phyloP scores from a whole-genome alignment of 495 filamentous ascomycete genomes.

The Amphirosellinia nigrospora region DNA sequence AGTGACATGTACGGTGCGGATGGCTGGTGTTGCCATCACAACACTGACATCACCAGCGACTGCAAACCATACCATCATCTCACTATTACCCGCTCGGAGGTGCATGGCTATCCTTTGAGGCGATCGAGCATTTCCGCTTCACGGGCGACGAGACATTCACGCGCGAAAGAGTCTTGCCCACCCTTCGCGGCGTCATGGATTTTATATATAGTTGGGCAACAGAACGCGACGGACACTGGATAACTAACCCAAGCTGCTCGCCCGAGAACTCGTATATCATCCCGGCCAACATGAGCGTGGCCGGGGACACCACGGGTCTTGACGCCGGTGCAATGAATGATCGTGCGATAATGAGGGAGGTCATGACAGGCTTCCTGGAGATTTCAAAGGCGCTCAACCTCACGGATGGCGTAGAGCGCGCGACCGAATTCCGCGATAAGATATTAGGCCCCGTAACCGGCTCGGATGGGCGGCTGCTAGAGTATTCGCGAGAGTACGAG shows the following conservation, averaged over 20 bases:
- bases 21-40: slow-evolving; percentile 56
- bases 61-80: slow-evolving; percentile 52
- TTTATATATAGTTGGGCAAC: slow-evolving; percentile 8
- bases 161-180: slow-evolving; percentile 38
- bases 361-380: background rate
- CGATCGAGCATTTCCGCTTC: slow-evolving; percentile 55
- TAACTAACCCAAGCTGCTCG: background rate
- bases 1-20: slow-evolving; percentile 57
- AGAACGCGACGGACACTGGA: background rate
- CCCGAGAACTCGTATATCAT: slow-evolving; percentile 13
- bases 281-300: background rate
- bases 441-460: background rate
- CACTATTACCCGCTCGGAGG: slow-evolving; percentile 54
- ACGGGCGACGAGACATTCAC: slow-evolving; percentile 45
- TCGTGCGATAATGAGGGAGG: background rate
- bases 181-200: background rate
- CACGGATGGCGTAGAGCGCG: background rate
- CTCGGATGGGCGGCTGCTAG: slow-evolving; percentile 45
- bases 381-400: background rate
- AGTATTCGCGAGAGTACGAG: slow-evolving; percentile 49
- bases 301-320: background rate
- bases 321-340: background rate
- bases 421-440: background rate
- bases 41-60: slow-evolving; percentile 59
- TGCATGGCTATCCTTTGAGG: slow-evolving; percentile 55